These are phyloP conservation scores for Fusarium sp. DNA, from an alignment of 2,329 filamentous ascomycete genomes.

Conservation along the genomic window DNA sequence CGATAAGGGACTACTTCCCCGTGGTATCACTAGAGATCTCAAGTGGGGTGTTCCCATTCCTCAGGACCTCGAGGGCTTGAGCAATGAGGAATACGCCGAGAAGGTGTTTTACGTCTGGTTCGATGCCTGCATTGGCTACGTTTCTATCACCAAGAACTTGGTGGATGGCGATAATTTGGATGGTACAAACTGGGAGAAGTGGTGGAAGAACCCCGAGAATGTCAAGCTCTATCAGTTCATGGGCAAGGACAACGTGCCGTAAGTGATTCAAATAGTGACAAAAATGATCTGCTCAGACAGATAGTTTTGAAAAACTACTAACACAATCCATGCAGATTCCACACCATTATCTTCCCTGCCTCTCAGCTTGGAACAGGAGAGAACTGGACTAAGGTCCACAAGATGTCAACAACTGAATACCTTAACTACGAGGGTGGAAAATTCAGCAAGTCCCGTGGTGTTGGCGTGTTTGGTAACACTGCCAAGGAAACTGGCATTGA, in stretches of 20 bases:
- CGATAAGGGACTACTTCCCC: slow-evolving; percentile 83
- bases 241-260: slow-evolving; percentile 78
- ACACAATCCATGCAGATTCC: slow-evolving; percentile 55
- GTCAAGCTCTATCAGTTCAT: slow-evolving; percentile 95
- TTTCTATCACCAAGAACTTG: slow-evolving; percentile 94
- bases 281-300: neutral
- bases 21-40: slow-evolving; percentile 92
- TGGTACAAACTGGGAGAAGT: slow-evolving; percentile 84
- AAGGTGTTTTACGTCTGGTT: slow-evolving; percentile 95
- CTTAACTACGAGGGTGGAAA: slow-evolving; percentile 91
- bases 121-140: slow-evolving; percentile 92
- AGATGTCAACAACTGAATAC: slow-evolving; percentile 88
- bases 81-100: slow-evolving; percentile 66
- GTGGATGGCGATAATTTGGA: slow-evolving; percentile 67
- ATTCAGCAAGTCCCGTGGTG: slow-evolving; percentile 90
- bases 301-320: neutral
- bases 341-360: slow-evolving; percentile 91
- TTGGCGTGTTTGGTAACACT: slow-evolving; percentile 93
- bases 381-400: slow-evolving; percentile 90
- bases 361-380: slow-evolving; percentile 87
- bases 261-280: slow-evolving; percentile 52
- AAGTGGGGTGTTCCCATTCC: slow-evolving; percentile 83
- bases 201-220: slow-evolving; percentile 92
- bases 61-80: slow-evolving; percentile 61
- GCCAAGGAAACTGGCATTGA: slow-evolving; percentile 88